A percentile compares a stretch with the other conserved stretches of the same genome.
Evolutionary conservation across 768 basidiomycete species (phyloP).

Genomic region (Lentinula lateritia): DNA sequence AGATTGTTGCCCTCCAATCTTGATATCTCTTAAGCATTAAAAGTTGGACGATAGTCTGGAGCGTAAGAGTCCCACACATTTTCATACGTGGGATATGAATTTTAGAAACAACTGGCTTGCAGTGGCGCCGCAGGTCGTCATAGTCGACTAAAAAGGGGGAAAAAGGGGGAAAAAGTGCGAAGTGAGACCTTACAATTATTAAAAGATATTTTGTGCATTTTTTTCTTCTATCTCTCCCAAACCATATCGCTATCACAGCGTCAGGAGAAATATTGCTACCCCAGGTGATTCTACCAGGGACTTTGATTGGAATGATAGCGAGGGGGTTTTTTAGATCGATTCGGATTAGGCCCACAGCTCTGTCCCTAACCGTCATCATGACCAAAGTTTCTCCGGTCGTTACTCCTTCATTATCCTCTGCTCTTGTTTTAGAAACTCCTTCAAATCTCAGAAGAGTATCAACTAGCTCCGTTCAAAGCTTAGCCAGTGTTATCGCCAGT

Average conservation of each 20-base stretch:
- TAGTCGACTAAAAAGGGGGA: background rate
- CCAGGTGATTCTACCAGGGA: background rate
- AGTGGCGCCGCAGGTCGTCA: background rate
- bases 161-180: too few relatives aligned
- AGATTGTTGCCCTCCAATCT: too few relatives aligned
- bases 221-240: background rate
- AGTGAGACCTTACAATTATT: too few relatives aligned
- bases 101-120: too few relatives aligned
- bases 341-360: background rate
- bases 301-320: background rate
- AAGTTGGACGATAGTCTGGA: too few relatives aligned
- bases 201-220: background rate
- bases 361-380: conserved; percentile 10
- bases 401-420: conserved; percentile 8
- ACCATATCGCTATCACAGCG: background rate
- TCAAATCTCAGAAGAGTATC: conserved; percentile 23
- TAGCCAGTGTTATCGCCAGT: conserved; percentile 23
- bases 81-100: too few relatives aligned
- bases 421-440: conserved; percentile 13
- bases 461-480: conserved; percentile 26
- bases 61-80: too few relatives aligned
- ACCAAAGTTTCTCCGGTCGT: conserved; percentile 13
- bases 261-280: background rate
- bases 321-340: background rate
- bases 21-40: too few relatives aligned